Conservation (phyloP, 2,329 filamentous ascomycete species). For the Alternaria sp. region DNA sequence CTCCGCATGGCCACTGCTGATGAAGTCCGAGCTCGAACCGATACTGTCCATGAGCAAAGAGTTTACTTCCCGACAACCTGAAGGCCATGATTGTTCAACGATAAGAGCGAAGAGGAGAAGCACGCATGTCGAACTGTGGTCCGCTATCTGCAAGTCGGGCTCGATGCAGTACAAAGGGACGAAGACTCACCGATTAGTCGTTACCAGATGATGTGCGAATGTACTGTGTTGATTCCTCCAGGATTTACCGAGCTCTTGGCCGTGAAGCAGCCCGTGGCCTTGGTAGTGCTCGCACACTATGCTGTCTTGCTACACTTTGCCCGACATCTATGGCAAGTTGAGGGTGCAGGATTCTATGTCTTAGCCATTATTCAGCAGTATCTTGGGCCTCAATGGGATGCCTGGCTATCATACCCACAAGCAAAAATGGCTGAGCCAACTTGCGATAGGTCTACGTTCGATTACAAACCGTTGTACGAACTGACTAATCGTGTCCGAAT, state of each 20-base stretch:
- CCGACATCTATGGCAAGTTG: slow-evolving; percentile 32
- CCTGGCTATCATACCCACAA: slow-evolving; percentile 18
- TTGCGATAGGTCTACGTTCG: neutral
- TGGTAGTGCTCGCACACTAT: slow-evolving; percentile 61
- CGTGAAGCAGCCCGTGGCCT: slow-evolving; percentile 52
- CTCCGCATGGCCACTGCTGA: slow-evolving; percentile 38
- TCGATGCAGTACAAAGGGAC: slow-evolving; percentile 29
- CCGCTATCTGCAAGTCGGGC: slow-evolving; percentile 31
- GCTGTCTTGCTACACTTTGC: slow-evolving; percentile 58
- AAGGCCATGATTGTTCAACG: slow-evolving; percentile 34
- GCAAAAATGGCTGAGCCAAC: neutral
- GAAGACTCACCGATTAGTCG: slow-evolving; percentile 11
- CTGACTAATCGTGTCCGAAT: neutral
- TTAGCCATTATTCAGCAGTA: slow-evolving; percentile 61
- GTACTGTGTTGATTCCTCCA: slow-evolving; percentile 49
- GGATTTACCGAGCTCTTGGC: slow-evolving; percentile 52
- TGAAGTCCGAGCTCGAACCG: slow-evolving; percentile 38
- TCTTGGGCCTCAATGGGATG: slow-evolving; percentile 44
- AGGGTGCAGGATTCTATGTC: slow-evolving; percentile 29
- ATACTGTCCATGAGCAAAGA: slow-evolving; percentile 30
- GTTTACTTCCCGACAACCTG: slow-evolving; percentile 29
- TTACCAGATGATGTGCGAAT: slow-evolving; percentile 46
- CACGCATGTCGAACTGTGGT: slow-evolving; percentile 40
- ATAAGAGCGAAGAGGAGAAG: slow-evolving; percentile 28
- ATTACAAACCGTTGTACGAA: neutral